Base-by-base conservation (phyloP, 2,329 filamentous ascomycete species). In the Daldinia eschscholtzii region DNA sequence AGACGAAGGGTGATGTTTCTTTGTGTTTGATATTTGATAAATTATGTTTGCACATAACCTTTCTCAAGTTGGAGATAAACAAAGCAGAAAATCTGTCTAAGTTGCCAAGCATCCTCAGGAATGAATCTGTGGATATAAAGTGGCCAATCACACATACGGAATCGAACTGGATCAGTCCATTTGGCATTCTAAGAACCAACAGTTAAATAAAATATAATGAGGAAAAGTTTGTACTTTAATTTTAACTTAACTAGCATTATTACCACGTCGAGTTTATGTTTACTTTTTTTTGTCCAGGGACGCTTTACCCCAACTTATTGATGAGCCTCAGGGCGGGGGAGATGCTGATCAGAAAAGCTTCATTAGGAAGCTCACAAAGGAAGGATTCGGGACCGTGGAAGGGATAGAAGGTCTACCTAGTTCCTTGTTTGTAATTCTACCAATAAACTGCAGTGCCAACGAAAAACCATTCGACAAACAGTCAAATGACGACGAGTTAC, bases 241-340 rank as follows among this genome's bases (percentile, higher is more conserved):
- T 35, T 35, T 35, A 35, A 35, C 2, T 23, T 23, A 23, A 23
- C 20, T 23, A 23, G 20, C 20, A 9, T 35, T 35, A 35, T 35
- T 35, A 7, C 26, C 13, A 4, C 26, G 26, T 50, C 13, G 26
- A 63, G 52, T 26, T 57, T 37, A 61, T 64, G 65, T 61, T 50
- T 52, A 64, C 48, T 13, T 35, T 6, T 13, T 41, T 20, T 53
- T 33, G 41, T 57, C 60, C 35, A 65, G 33, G 48, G 30, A 52
- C 42, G 39, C 53, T 20, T 60, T 70, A 65, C 60, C 67, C 64
- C 67, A 44, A 66, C 39, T 56, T 23, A 23, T 37, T 53, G 37
- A 58, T 44, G 64, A 72, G 70, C 70, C 70, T 67, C 68, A 72
- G 61, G 58, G 41, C 61, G 70, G 70, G 68, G 70, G 67, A 72